These are phyloP conservation scores for Penicillium capsulatum DNA, from an alignment of 2,329 filamentous ascomycete genomes.

Conservation along the genomic window DNA sequence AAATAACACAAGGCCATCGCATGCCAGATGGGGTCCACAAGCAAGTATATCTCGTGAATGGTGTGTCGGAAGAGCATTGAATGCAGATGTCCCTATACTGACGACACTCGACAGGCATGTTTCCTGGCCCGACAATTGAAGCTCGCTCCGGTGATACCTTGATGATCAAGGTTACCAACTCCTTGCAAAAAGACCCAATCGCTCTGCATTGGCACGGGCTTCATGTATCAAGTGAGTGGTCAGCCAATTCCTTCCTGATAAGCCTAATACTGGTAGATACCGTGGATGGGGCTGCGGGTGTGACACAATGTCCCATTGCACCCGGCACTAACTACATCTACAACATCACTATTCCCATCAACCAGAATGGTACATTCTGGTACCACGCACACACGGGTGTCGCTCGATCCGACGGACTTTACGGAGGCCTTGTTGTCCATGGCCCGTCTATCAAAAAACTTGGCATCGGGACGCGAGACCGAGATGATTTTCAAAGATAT, in stretches of 20 bases:
- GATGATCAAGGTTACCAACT: conserved; percentile 44
- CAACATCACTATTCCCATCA: conserved; percentile 36
- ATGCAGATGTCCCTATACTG: background rate
- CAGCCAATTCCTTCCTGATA: background rate
- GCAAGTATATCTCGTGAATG: conserved; percentile 49
- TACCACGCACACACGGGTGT: conserved; percentile 47
- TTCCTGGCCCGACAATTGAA: conserved; percentile 51
- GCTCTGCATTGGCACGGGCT: conserved; percentile 50
- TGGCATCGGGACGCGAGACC: conserved; percentile 10
- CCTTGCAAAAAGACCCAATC: conserved; percentile 36
- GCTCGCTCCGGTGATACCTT: conserved; percentile 46
- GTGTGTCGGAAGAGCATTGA: conserved; percentile 21
- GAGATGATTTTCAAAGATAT: conserved; percentile 11
- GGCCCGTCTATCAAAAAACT: conserved; percentile 29
- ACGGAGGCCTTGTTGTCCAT: conserved; percentile 48
- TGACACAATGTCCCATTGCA: conserved; percentile 64
- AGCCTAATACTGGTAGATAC: conserved; percentile 17
- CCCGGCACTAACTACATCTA: conserved; percentile 52
- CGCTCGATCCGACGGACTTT: conserved; percentile 46
- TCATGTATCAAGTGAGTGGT: conserved; percentile 36
- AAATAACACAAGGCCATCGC: conserved; percentile 37
- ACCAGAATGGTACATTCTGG: conserved; percentile 48
- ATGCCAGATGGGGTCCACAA: conserved; percentile 52
- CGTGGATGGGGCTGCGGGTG: conserved; percentile 66
- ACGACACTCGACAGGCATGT: conserved; percentile 27